Base-by-base conservation (phyloP, 148 eudicot genomes). In the Amaranthus palmeri region DNA sequence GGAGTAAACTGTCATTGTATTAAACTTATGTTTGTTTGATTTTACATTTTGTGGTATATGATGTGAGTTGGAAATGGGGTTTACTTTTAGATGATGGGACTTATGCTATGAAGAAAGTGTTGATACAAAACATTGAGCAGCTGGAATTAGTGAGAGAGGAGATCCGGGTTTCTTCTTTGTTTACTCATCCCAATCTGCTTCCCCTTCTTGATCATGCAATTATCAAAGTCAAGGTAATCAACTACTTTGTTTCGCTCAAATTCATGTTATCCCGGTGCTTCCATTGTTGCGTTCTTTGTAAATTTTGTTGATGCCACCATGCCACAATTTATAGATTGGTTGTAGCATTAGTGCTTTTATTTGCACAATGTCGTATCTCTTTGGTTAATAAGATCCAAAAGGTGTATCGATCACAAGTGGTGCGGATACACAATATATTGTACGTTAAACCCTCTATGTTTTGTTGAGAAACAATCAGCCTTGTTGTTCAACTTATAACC, bases 201-300 rank as follows among this genome's bases (percentile, higher is more conserved):
- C 97, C 99, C 41, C 86, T 95, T 47, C 99, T 95, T 72, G 99
- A 95, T 81, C 97, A 95, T 86, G 96, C 99, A 71, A 86, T 95
- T 45, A 87, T 95, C 76, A 73, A 91, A 65, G 93, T 95, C 71
- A 95, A 95, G 97, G 99, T 95, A 82, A 74, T 72, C 63, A 12
- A 10, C 62, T 75, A 7, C n/a, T 59, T 58, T 67, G 36, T 25
- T 45, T 18, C 7, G 9, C 36, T 25, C 36, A 25, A 25, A 25
- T 25, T 25, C 36, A 25, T 25, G 36, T 25, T 25, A 1, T 25
- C 36, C 36, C 36, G 36, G 36, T 25, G 36, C 36, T 25, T 25
- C 36, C 36, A 25, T 25, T 25, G 36, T 25, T 25, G 0, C 36
- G 36, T 25, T 25, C 36, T 25, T 25, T 25, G 36, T 25, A 25